phyloP scores from a whole-genome alignment of 257 asterid genomes.

The Osmanthus fragrans region DNA sequence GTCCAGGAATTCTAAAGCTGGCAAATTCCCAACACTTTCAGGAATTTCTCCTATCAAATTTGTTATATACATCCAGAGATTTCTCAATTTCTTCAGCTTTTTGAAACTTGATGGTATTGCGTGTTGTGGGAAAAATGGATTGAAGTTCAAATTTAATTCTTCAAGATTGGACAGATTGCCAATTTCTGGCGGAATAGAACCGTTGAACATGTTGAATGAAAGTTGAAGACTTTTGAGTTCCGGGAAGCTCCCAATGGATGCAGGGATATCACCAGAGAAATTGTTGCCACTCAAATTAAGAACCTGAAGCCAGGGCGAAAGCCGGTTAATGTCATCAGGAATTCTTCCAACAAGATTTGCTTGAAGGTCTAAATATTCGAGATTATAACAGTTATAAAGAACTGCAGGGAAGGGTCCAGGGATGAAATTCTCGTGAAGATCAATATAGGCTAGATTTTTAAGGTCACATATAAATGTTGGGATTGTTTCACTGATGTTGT shows the following conservation, averaged over 20 bases:
- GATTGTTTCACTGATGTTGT: constrained; percentile 33
- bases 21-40: constrained; percentile 50
- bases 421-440: constrained; percentile 41
- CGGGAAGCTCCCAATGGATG: constrained; percentile 49
- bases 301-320: constrained; percentile 42
- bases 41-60: constrained; percentile 74
- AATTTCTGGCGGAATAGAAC: constrained; percentile 60
- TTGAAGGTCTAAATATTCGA: constrained; percentile 60
- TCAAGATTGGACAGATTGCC: constrained; percentile 61
- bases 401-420: constrained; percentile 47
- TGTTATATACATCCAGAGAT: constrained; percentile 41
- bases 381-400: constrained; percentile 51
- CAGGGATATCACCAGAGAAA: constrained; percentile 67
- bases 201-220: constrained; percentile 37
- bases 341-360: constrained; percentile 49
- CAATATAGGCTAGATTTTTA: constrained; percentile 45
- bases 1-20: constrained; percentile 58
- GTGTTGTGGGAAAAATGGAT: constrained; percentile 58
- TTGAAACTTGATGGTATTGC: constrained; percentile 59
- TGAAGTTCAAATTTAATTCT: constrained; percentile 34
- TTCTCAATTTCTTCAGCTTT: constrained; percentile 51
- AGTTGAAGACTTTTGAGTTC: constrained; percentile 45
- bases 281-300: constrained; percentile 48
- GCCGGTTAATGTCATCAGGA: constrained; percentile 50
- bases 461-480: constrained; percentile 60